A percentile compares a stretch with the other conserved stretches of the same genome.
Conservation (phyloP, 108 stramenopile genomes). For the Skeletonema potamos region DNA sequence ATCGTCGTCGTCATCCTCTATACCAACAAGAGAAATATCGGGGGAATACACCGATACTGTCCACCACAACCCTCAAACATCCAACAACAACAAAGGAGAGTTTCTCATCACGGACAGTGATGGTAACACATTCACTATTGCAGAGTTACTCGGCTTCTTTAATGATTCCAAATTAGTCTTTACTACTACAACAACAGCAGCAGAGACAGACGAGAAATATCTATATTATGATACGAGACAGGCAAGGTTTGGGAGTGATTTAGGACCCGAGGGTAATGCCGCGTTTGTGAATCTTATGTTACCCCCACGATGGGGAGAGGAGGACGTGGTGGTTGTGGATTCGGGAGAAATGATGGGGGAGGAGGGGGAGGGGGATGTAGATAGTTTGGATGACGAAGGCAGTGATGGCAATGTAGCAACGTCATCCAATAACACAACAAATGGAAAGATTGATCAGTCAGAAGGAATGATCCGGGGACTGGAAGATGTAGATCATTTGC, state of each 20-base stretch:
- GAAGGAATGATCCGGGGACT: neutral
- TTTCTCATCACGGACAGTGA: neutral
- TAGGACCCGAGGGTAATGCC: conserved; percentile 19
- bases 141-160: neutral
- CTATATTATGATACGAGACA: conserved; percentile 30
- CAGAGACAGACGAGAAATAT: neutral
- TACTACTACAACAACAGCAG: too few relatives aligned
- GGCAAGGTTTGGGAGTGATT: conserved; percentile 15
- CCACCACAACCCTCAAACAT: neutral
- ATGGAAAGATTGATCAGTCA: neutral
- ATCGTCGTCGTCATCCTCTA: neutral
- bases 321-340: neutral
- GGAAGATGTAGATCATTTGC: neutral
- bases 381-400: neutral
- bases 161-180: neutral
- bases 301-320: conserved; percentile 7
- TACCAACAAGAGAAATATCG: neutral
- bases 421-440: neutral
- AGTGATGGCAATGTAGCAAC: conserved; percentile 1
- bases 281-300: conserved; percentile 21
- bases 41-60: neutral
- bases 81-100: neutral
- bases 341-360: neutral
- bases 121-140: neutral
- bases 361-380: neutral